Base-by-base conservation (phyloP, 2,329 filamentous ascomycete genomes). In the Sporothrix protearum region DNA sequence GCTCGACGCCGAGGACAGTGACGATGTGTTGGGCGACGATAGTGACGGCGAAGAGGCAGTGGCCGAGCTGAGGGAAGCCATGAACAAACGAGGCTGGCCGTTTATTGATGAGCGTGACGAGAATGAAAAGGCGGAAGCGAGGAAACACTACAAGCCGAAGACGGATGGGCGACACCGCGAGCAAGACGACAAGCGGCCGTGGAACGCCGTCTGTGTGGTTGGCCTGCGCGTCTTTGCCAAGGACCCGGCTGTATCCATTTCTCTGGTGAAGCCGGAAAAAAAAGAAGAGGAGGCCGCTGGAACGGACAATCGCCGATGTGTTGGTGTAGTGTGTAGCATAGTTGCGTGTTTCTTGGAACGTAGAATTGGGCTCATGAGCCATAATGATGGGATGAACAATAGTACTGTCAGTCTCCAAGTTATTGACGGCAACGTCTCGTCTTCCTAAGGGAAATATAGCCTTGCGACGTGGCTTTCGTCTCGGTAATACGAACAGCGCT, bases 181-280 rank as follows among this genome's bases (percentile, higher is more conserved):
- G 16, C 33, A 5, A 25, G 63, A 66, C 2, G 42, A 33, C 6
- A 22, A 22, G 14, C 16, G 8, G 25, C 63, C 63, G 19, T 72
- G 71, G 71, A 72, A 72, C 51, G 71, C 71, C 7, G 71, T 69
- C 16, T 72, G 71, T n/a, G 47, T 72, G 1, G 33, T 72, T 1
- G 71, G 66, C 1, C 51, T 72, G 55, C 71, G 71, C 19, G 71
- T 72, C 5, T 72, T 69, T 28, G 51, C 71, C n/a, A 57, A 64
- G 10, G 71, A 69, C 12, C 25, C 66, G 9, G 36, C 25, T 4
- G 63, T 68, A 9, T 36, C 67, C 1, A 64, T 72, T 25, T 47
- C 42, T 6, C 57, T 72, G 55, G 57, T 57, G 16, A 45, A 42
- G 71, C 22, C 55, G 8, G 47, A 36, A 45, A 22, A 25, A 19